Base-by-base conservation (phyloP, 441 rosid genomes). In the Gossypium gossypioides region DNA sequence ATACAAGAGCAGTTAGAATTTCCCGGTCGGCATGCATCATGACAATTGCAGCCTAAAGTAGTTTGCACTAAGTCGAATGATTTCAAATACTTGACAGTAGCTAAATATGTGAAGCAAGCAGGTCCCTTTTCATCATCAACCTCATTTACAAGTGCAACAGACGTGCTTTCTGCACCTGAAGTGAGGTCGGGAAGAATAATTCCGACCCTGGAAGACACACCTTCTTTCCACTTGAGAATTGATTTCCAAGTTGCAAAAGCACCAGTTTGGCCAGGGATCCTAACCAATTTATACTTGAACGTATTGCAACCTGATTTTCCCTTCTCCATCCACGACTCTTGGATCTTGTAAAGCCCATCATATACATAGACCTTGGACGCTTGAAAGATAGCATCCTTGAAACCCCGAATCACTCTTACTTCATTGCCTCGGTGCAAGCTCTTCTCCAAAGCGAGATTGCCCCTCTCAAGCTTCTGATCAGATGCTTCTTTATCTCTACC, bases 401-500 rank as follows among this genome's bases (percentile, higher is more conserved):
- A 72, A 13, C 98, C 98, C 19, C 95, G 84, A 73, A 90, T 81
- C 50, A 93, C 97, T 81, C 98, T 81, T 62, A 91, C 89, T 75
- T 84, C 94, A 73, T 82, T 91, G 13, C 82, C 90, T 7, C 89
- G 85, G 68, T 81, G 89, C 81, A 86, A 81, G 73, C 93, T 91
- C 78, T 76, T 93, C 80, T 93, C 96, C 73, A 93, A 75, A 24
- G 96, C 97, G 78, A 93, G 96, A 84, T 93, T 93, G 40, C 98
- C 98, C 77, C 89, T 90, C 70, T 80, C 97, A 74, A 93, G 96
- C 82, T 90, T 86, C 85, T 92, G 97, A 87, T 92, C 97, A 60
- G 76, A 68, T 3, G 75, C 76, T 76, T 76, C 83, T 79, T 81
- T 83, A 79, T 75, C 84, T 61, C 78, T 87, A 74, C 81, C 76